Conservation (phyloP, 495 filamentous ascomycete genomes). For the Aspergillus funiculosus region DNA sequence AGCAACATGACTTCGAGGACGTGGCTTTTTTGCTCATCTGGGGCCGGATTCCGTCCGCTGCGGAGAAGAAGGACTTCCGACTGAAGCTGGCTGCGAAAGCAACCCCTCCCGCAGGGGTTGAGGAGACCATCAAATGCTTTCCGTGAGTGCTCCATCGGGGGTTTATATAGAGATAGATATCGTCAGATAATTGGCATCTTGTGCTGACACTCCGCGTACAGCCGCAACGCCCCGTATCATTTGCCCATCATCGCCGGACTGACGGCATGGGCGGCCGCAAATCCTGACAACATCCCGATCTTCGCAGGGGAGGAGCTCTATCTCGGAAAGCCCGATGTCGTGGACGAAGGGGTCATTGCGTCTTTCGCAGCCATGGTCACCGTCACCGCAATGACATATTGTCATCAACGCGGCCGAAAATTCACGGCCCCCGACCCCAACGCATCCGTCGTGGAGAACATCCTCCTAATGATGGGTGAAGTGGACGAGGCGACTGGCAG, state of each 20-base stretch:
- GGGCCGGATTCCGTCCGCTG: background rate
- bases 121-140: background rate
- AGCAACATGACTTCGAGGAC: background rate
- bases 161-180: too few species aligned
- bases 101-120: background rate
- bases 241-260: too few species aligned
- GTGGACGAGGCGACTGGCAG: slow-evolving; percentile 20
- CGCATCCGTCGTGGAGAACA: slow-evolving; percentile 38
- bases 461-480: slow-evolving; percentile 40
- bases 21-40: background rate
- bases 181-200: too few species aligned
- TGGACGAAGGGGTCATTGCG: too few species aligned
- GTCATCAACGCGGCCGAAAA: background rate
- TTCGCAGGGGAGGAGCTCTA: too few species aligned
- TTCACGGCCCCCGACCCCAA: slow-evolving; percentile 34
- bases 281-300: too few species aligned
- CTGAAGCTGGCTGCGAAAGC: background rate
- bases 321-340: too few species aligned
- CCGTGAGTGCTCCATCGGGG: background rate
- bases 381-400: background rate
- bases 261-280: too few species aligned
- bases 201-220: background rate
- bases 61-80: background rate
- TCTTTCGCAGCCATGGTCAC: background rate
- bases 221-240: too few species aligned